A percentile compares a stretch with the other conserved stretches of the same genome.
phyloP scores from a whole-genome alignment of 345 rosid species.

The Excoecaria cochinchinensis region DNA sequence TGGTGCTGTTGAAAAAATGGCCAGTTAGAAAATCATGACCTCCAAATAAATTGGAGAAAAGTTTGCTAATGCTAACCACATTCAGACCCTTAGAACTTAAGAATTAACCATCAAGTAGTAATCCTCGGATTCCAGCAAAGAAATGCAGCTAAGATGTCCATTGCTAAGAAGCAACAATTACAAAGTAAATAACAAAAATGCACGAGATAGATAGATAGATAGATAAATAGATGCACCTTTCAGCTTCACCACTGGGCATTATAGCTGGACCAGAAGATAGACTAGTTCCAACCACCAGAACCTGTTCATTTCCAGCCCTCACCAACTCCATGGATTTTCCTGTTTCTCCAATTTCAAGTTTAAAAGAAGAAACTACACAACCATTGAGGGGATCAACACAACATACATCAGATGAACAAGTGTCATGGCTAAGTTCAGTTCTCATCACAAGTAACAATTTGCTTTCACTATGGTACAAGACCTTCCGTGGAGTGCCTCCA shows the following conservation, averaged over 20 bases:
- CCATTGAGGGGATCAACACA: constrained; percentile 87
- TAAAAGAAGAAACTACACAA: constrained; percentile 61
- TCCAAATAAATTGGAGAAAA: neutral
- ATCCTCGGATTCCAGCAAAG: neutral
- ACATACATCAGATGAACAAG: constrained; percentile 79
- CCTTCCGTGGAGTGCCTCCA: constrained; percentile 94
- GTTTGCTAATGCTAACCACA: neutral
- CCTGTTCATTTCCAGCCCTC: constrained; percentile 77
- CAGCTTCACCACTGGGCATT: constrained; percentile 98
- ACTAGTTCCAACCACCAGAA: constrained; percentile 87
- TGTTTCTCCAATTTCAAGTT: constrained; percentile 75
- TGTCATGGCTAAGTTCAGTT: constrained; percentile 61
- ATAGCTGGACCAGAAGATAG: constrained; percentile 86
- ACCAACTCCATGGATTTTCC: constrained; percentile 94
- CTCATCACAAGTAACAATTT: constrained; percentile 85
- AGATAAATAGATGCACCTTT: constrained; percentile 64
- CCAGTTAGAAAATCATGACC: constrained; percentile 18
- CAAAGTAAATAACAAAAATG: neutral
- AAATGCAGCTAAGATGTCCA: neutral
- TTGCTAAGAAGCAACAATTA: neutral
- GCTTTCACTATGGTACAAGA: constrained; percentile 87
- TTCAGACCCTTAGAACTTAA: constrained; percentile 10
- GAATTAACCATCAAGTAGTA: neutral
- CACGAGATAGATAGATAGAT: constrained; percentile 12
- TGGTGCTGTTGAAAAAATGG: constrained; percentile 57